Evolutionary conservation across 345 rosid species (phyloP).

Genomic region (Rhodamnia argentea): DNA sequence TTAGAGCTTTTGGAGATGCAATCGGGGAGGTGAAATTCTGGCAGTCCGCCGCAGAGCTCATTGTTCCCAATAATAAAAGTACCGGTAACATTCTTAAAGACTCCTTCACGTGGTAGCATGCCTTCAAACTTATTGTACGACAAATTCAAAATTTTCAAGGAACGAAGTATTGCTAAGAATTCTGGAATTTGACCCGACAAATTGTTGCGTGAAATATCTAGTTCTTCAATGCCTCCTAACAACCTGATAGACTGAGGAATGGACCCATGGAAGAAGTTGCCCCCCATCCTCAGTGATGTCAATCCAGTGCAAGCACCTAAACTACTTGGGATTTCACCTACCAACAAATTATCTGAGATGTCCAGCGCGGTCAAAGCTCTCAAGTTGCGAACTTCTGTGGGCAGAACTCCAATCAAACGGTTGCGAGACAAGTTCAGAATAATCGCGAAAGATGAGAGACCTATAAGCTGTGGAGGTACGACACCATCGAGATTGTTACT

Average conservation of each 20-base stretch:
- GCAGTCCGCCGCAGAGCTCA: background rate
- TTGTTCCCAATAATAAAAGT: background rate
- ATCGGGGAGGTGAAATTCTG: background rate
- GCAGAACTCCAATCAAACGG: background rate
- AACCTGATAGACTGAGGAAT: background rate
- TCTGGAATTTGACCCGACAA: background rate
- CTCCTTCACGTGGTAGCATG: background rate
- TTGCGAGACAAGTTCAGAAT: background rate
- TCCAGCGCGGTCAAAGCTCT: accelerated
- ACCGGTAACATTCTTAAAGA: background rate
- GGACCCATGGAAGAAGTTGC: background rate
- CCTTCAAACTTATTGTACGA: background rate
- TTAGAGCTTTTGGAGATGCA: background rate
- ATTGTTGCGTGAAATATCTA: background rate
- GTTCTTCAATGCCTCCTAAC: background rate
- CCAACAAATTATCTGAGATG: background rate
- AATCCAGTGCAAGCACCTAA: background rate
- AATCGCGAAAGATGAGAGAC: background rate
- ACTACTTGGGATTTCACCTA: background rate
- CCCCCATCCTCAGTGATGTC: no score
- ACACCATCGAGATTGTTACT: accelerated
- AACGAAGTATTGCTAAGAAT: background rate
- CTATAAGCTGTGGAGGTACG: background rate
- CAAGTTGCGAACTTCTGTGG: background rate
- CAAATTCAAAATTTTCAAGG: background rate